Evolutionary conservation across 345 rosid species (phyloP).

Genomic region (Hibiscus syriacus): DNA sequence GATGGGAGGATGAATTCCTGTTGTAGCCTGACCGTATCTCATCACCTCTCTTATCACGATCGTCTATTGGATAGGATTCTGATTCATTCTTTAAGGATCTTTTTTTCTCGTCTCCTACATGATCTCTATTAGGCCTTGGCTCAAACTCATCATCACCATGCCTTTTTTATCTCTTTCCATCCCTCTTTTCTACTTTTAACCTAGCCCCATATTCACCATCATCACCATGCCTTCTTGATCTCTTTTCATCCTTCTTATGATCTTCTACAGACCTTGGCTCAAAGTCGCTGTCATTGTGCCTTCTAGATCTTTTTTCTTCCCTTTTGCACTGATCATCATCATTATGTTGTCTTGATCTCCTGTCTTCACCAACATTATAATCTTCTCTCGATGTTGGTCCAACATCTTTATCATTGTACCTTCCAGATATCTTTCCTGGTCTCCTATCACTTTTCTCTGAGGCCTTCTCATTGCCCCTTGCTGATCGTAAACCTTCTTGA

Average conservation of each 20-base stretch:
- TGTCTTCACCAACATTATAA: constrained; percentile 15
- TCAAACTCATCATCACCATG: constrained; percentile 5
- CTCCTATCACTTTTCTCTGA: constrained; percentile 23
- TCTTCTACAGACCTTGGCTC: constrained; percentile 21
- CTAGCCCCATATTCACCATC: neutral
- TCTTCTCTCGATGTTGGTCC: constrained; percentile 16
- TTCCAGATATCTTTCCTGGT: constrained; percentile 28
- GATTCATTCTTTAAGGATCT: neutral
- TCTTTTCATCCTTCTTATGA: constrained; percentile 9
- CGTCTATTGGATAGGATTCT: constrained; percentile 20
- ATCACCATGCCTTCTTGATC: constrained; percentile 1
- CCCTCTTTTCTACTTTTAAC: neutral
- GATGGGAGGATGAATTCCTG: constrained; percentile 27
- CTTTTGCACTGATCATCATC: constrained; percentile 23
- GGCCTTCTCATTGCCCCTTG: constrained; percentile 20
- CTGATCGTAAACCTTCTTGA: constrained; percentile 24
- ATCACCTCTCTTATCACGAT: constrained; percentile 28
- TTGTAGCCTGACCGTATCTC: constrained; percentile 19
- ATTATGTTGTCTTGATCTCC: constrained; percentile 10
- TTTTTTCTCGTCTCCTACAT: neutral
- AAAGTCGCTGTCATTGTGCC: constrained; percentile 19
- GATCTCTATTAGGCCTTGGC: neutral
- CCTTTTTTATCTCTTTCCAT: neutral
- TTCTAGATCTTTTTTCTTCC: constrained; percentile 22
- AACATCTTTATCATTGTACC: constrained; percentile 11